A percentile compares a stretch with the other conserved stretches of the same genome.
Evolutionary conservation across 129 eudicot species (phyloP).

Genomic region (Sambucus nigra): DNA sequence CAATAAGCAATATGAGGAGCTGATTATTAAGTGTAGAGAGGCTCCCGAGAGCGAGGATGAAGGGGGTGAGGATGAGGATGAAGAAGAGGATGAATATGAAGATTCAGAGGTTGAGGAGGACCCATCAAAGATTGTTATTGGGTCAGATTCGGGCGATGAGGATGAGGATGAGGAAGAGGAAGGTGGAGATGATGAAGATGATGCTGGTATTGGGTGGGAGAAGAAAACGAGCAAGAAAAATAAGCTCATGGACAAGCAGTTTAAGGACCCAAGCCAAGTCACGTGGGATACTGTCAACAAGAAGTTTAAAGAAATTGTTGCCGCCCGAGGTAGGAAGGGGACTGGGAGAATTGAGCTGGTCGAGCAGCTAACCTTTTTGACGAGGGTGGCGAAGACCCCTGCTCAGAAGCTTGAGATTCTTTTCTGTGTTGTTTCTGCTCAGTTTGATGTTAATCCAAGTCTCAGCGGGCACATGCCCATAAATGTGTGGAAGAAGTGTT

Average conservation of each 20-base stretch:
- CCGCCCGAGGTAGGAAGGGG: constrained; percentile 91
- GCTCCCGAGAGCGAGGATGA: constrained; percentile 65
- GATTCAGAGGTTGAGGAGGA: constrained; percentile 42
- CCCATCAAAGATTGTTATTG: constrained; percentile 14
- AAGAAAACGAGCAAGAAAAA: constrained; percentile 70
- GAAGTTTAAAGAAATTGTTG: constrained; percentile 76
- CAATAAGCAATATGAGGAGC: constrained; percentile 69
- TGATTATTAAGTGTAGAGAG: constrained; percentile 64
- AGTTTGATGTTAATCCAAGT: constrained; percentile 89
- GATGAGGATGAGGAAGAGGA: constrained; percentile 36
- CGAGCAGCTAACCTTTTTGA: constrained; percentile 82
- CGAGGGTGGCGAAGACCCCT: constrained; percentile 87
- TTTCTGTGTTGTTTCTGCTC: constrained; percentile 81
- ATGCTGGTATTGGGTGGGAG: constrained; percentile 49
- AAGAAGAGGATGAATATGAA: constrained; percentile 41
- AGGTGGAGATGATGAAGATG: constrained; percentile 24
- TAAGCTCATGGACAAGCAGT: constrained; percentile 73
- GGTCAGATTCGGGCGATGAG: constrained; percentile 23
- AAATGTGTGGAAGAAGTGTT: constrained; percentile 89
- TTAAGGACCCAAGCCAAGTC: constrained; percentile 77
- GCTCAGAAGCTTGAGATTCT: constrained; percentile 95
- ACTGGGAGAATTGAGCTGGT: constrained; percentile 84
- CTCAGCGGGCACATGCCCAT: constrained; percentile 85
- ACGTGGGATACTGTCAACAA: constrained; percentile 89
- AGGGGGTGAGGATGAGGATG: constrained; percentile 34